phyloP scores from a whole-genome alignment of 331 rosid species.

The Quercus phellos region DNA sequence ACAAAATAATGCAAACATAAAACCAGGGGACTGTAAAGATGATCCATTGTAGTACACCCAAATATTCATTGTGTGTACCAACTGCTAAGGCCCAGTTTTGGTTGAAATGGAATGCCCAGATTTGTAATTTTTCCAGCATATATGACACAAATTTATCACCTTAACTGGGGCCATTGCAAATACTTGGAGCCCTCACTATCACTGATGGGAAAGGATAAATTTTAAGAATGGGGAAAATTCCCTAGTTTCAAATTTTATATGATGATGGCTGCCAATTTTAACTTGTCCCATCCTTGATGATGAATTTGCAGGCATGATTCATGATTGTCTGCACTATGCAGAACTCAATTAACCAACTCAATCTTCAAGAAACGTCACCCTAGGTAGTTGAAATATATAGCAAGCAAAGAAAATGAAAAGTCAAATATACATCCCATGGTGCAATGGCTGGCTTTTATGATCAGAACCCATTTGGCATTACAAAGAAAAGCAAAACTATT shows the following conservation, averaged over 20 bases:
- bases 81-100: background rate
- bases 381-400: background rate
- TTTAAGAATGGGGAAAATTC: background rate
- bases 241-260: background rate
- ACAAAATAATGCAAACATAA: background rate
- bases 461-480: background rate
- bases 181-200: background rate
- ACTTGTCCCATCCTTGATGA: background rate
- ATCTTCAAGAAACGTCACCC: background rate
- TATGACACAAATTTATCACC: background rate
- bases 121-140: background rate
- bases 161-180: background rate
- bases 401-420: background rate
- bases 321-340: background rate
- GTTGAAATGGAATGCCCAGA: background rate
- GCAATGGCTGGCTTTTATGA: background rate
- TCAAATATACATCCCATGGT: background rate
- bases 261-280: background rate
- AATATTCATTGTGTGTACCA: background rate
- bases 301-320: background rate
- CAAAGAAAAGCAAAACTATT: background rate
- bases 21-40: background rate
- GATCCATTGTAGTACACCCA: background rate
- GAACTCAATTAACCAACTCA: background rate
- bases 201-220: background rate